These are phyloP conservation scores for Colletotrichum spinosum DNA, from an alignment of 2,329 filamentous ascomycete genomes.

Conservation along the genomic window DNA sequence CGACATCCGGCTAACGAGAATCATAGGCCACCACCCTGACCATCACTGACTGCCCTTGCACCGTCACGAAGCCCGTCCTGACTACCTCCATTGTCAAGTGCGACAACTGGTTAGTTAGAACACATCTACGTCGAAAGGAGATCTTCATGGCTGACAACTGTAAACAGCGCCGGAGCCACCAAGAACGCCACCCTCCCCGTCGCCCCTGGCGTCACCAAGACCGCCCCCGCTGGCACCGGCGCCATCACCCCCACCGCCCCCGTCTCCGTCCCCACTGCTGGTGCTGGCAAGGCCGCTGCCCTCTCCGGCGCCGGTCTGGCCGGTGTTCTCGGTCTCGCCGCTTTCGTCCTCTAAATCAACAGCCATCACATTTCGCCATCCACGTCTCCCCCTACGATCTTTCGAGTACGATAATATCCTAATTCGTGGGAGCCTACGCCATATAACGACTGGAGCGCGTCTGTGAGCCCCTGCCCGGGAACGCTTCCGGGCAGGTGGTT, in stretches of 20 bases:
- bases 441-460: slow-evolving; percentile 52
- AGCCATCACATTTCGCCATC: slow-evolving; percentile 48
- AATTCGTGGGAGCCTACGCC: slow-evolving; percentile 52
- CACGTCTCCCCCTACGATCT: slow-evolving; percentile 54
- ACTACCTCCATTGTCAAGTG: slow-evolving; percentile 64
- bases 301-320: slow-evolving; percentile 70
- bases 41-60: slow-evolving; percentile 80
- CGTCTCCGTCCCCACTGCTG: slow-evolving; percentile 60
- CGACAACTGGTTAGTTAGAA: slow-evolving; percentile 60
- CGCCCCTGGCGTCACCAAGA: slow-evolving; percentile 44
- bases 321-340: slow-evolving; percentile 70
- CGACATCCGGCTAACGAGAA: slow-evolving; percentile 43
- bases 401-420: slow-evolving; percentile 54
- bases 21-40: slow-evolving; percentile 73
- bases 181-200: slow-evolving; percentile 41
- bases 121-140: background rate
- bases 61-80: slow-evolving; percentile 69
- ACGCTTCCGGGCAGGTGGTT: slow-evolving; percentile 40
- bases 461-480: slow-evolving; percentile 42
- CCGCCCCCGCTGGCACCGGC: slow-evolving; percentile 46
- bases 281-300: slow-evolving; percentile 67
- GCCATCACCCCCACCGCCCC: slow-evolving; percentile 43
- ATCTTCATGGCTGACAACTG: slow-evolving; percentile 13
- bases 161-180: slow-evolving; percentile 27
- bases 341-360: slow-evolving; percentile 68